A percentile compares a stretch with the other conserved stretches of the same genome.
Evolutionary conservation across 768 basidiomycete species (phyloP).

Genomic region (Russula virescens): DNA sequence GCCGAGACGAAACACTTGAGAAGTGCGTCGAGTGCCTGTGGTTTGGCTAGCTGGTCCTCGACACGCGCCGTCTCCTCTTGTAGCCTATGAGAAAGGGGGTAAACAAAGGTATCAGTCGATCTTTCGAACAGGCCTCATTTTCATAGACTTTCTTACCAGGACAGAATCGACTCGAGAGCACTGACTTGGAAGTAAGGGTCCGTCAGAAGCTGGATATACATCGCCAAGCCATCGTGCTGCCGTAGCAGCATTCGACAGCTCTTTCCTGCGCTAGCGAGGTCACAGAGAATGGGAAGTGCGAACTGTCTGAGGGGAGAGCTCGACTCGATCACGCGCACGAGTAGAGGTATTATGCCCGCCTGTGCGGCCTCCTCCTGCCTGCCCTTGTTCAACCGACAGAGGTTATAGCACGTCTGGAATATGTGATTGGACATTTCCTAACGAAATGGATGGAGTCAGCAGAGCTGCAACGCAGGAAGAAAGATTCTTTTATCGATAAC

Average conservation of each 20-base stretch:
- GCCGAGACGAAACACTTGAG: slow-evolving; percentile 77
- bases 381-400: slow-evolving; percentile 89
- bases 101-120: not conserved
- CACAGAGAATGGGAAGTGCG: slow-evolving; percentile 93
- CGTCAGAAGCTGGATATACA: slow-evolving; percentile 73
- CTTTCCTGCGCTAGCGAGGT: slow-evolving; percentile 92
- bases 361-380: slow-evolving; percentile 97
- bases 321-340: slow-evolving; percentile 82
- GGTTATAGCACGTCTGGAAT: slow-evolving; percentile 95
- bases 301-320: slow-evolving; percentile 95
- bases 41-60: slow-evolving; percentile 78
- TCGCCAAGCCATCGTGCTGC: slow-evolving; percentile 84
- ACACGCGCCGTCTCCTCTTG: slow-evolving; percentile 94
- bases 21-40: slow-evolving; percentile 57
- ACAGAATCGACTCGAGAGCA: slow-evolving; percentile 82
- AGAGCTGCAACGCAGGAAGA: not conserved
- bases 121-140: not conserved
- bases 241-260: slow-evolving; percentile 83
- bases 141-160: slow-evolving; percentile 55
- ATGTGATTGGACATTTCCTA: slow-evolving; percentile 97
- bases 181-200: slow-evolving; percentile 92
- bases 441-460: not conserved
- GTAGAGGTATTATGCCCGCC: slow-evolving; percentile 87
- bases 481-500: slow-evolving; percentile 26
- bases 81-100: slow-evolving; percentile 47